These are phyloP conservation scores for Escallonia herrerae DNA, from an alignment of 129 eudicot species.

Conservation along the genomic window DNA sequence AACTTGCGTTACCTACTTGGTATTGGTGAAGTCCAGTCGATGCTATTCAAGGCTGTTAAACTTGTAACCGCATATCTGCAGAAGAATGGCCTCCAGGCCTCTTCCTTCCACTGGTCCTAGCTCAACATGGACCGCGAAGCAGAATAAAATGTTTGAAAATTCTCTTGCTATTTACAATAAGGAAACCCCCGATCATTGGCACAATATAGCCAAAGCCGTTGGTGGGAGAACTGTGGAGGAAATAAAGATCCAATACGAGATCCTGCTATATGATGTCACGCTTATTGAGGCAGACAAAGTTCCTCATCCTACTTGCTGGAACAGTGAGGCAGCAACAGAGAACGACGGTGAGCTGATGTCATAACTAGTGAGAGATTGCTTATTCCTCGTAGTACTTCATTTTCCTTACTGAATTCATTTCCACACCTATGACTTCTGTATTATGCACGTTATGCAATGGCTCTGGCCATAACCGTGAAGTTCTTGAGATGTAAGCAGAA, in stretches of 20 bases:
- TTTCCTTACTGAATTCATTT: too few relatives aligned
- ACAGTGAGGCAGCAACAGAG: too few relatives aligned
- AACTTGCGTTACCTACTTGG: neutral
- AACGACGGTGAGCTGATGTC: too few relatives aligned
- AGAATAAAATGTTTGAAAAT: conserved; percentile 62
- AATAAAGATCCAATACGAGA: conserved; percentile 49
- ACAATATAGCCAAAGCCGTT: conserved; percentile 59
- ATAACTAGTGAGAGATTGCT: too few relatives aligned
- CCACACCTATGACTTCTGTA: too few relatives aligned
- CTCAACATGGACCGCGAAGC: conserved; percentile 45
- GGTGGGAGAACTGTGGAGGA: conserved; percentile 57
- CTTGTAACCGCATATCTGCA: neutral
- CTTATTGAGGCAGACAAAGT: conserved; percentile 2
- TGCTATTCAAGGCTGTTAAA: too few relatives aligned
- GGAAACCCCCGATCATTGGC: conserved; percentile 73
- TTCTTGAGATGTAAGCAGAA: too few relatives aligned
- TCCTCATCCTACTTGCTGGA: neutral
- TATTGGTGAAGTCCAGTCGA: neutral
- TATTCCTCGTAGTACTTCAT: too few relatives aligned
- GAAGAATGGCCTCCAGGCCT: conserved; percentile 12
- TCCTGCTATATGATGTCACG: conserved; percentile 10
- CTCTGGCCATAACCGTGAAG: too few relatives aligned
- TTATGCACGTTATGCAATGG: too few relatives aligned
- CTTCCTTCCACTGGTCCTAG: conserved; percentile 13
- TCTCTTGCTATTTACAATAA: conserved; percentile 59